phyloP scores from a whole-genome alignment of 148 eudicot genomes.

The Dysphania ambrosioides region DNA sequence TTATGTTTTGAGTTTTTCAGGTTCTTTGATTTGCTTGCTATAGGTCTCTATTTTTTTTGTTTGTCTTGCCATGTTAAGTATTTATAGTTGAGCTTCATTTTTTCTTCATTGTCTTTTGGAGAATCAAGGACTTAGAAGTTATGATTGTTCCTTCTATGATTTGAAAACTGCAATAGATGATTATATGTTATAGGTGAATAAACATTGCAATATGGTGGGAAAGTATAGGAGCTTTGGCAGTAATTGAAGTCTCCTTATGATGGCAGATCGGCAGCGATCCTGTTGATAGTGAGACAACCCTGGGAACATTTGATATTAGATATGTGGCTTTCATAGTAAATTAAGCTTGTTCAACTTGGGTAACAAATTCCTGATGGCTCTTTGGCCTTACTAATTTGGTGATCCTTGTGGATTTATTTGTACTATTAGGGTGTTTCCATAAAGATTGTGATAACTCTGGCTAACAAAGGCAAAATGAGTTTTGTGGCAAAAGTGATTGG shows the following conservation, averaged over 20 bases:
- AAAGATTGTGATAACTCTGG: neutral
- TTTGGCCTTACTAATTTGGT: constrained; percentile 3
- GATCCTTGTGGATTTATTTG: neutral
- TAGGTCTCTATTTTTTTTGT: neutral
- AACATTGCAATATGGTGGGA: neutral
- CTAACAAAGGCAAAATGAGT: neutral
- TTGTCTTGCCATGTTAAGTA: constrained; percentile 4
- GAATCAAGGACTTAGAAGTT: constrained; percentile 3
- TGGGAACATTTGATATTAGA: neutral
- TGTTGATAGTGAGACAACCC: neutral
- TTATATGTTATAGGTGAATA: neutral
- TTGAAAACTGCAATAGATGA: no score
- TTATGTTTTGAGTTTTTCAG: no score
- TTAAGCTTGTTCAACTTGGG: neutral
- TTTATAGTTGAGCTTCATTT: neutral
- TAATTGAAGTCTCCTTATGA: neutral
- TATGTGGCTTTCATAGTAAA: neutral
- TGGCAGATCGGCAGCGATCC: neutral
- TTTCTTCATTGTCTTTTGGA: neutral
- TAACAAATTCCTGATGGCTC: neutral
- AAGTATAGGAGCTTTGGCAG: neutral
- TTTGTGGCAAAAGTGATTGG: neutral
- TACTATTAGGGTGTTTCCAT: neutral
- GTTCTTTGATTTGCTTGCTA: neutral
- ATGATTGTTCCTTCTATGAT: no score